phyloP scores from a whole-genome alignment of 192 early-diverging fungal genomes.

The Coemansia sp. region DNA sequence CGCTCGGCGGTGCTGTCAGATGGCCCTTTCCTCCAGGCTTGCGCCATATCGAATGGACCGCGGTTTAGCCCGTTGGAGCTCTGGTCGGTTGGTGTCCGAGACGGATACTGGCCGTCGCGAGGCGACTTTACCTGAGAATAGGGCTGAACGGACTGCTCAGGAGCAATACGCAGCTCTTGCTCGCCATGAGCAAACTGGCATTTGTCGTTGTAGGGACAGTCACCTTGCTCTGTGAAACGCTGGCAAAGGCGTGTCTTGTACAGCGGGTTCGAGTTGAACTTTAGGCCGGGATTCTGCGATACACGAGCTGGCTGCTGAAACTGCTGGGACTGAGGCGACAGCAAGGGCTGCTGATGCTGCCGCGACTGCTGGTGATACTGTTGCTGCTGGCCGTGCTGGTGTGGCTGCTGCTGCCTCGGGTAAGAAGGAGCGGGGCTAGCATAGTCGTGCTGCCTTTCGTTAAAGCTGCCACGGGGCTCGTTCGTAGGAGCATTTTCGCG shows the following conservation, averaged over 20 bases:
- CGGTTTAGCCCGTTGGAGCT: slow-evolving; percentile 11
- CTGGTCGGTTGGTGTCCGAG: slow-evolving; percentile 10
- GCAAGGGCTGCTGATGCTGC: slow-evolving; percentile 12
- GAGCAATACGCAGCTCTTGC: slow-evolving; percentile 43
- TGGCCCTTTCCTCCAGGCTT: slow-evolving; percentile 20
- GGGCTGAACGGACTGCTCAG: slow-evolving; percentile 31
- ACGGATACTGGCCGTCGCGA: slow-evolving; percentile 21
- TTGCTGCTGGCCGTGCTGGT: slow-evolving; percentile 1
- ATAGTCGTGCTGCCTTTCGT: slow-evolving; percentile 22
- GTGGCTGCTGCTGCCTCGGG: slow-evolving; percentile 3
- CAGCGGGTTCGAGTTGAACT: slow-evolving; percentile 59
- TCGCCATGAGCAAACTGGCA: slow-evolving; percentile 75
- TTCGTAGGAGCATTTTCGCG: slow-evolving; percentile 36
- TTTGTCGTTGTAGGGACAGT: slow-evolving; percentile 81
- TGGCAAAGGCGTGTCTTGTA: slow-evolving; percentile 86
- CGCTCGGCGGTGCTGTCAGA: slow-evolving; percentile 23
- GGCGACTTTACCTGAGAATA: slow-evolving; percentile 1
- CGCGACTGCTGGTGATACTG: slow-evolving; percentile 6
- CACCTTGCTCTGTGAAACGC: slow-evolving; percentile 70
- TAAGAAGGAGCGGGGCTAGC: slow-evolving; percentile 3
- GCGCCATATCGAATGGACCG: not conserved
- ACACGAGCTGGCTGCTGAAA: slow-evolving; percentile 14
- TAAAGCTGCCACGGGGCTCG: slow-evolving; percentile 13
- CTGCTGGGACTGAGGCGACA: slow-evolving; percentile 10
- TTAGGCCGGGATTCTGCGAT: slow-evolving; percentile 30